Evolutionary conservation across 441 rosid genomes (phyloP), one percentile per base, ranked within the genome.

Genomic region (Isatis lusitanica): DNA sequence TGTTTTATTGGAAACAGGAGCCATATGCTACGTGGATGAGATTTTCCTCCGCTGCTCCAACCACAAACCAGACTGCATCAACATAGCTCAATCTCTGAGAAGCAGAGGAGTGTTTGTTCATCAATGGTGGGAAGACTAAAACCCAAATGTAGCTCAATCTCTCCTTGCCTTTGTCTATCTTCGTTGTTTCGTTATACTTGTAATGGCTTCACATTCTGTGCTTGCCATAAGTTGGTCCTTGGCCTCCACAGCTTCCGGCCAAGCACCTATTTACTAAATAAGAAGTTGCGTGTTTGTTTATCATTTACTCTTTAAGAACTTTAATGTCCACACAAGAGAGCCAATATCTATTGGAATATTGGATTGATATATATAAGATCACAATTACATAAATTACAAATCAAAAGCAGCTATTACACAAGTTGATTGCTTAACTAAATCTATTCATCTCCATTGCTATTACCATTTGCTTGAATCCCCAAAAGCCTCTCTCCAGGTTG

Each of bases 401-500:
- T 36, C 30, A 36, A 26, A 59, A 17, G 10, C 7, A 24, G 15
- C 7, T n/a, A 38, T n/a, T 24, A 66, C 51, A 53, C 2, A 52
- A n/a, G 28, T 36, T 7, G 9, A 58, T 21, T 69, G 57, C 46
- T 44, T 70, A 11, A 48, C 60, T 60, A 70, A 60, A 31, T 26
- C 11, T 60, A 51, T 61, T 46, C 18, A 24, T 26, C 30, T 35
- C 74, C 36, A 9, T 35, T 58, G 31, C 15, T 42, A 28, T 73
- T 82, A 48, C 75, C 69, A 66, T 82, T 78, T 44, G 88, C 84
- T 70, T 63, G 83, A 63, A 89, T 87, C 84, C 87, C 91, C 80
- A 89, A 74, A 70, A 87, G 91, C 83, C 92, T 81, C 78, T 90
- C 92, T 12, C 86, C 89, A 3, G 90, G 97, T 58, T 91, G 92